Evolutionary conservation across 345 rosid species (phyloP).

Genomic region (Limnanthes douglasii): DNA sequence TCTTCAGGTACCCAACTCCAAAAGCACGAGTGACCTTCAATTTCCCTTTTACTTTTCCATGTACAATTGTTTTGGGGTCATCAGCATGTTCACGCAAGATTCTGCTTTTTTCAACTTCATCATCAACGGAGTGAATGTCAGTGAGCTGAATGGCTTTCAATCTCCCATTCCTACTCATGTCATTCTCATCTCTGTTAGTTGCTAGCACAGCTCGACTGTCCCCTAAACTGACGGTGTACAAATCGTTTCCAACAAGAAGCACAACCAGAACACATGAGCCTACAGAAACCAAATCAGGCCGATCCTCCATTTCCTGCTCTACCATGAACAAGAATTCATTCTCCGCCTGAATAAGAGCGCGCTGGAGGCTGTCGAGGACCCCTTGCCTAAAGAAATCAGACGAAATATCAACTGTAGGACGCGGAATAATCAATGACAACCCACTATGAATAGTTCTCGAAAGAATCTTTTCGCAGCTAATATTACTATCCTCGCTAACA

Average conservation of each 20-base stretch:
- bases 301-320: slow-evolving; percentile 97
- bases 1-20: slow-evolving; percentile 92
- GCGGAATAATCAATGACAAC: slow-evolving; percentile 1
- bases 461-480: slow-evolving; percentile 3
- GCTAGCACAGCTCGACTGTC: slow-evolving; percentile 95
- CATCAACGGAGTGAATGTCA: slow-evolving; percentile 79
- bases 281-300: slow-evolving; percentile 90
- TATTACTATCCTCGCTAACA: slow-evolving; percentile 9
- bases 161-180: slow-evolving; percentile 11
- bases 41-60: slow-evolving; percentile 87
- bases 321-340: slow-evolving; percentile 81
- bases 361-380: slow-evolving; percentile 66
- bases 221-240: slow-evolving; percentile 72
- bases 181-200: slow-evolving; percentile 24
- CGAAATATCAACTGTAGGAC: slow-evolving; percentile 12
- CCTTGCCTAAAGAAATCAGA: slow-evolving; percentile 39
- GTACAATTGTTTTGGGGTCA: slow-evolving; percentile 49
- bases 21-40: slow-evolving; percentile 89
- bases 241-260: slow-evolving; percentile 63
- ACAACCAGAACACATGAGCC: slow-evolving; percentile 87
- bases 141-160: slow-evolving; percentile 79
- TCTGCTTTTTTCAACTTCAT: slow-evolving; percentile 53
- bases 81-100: slow-evolving; percentile 67
- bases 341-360: slow-evolving; percentile 70
- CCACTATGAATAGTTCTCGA: slow-evolving; percentile 2